Evolutionary conservation across 192 early-diverging fungal genomes (phyloP), one percentile per base, ranked within the genome.

Genomic region (Coemansia sp.): DNA sequence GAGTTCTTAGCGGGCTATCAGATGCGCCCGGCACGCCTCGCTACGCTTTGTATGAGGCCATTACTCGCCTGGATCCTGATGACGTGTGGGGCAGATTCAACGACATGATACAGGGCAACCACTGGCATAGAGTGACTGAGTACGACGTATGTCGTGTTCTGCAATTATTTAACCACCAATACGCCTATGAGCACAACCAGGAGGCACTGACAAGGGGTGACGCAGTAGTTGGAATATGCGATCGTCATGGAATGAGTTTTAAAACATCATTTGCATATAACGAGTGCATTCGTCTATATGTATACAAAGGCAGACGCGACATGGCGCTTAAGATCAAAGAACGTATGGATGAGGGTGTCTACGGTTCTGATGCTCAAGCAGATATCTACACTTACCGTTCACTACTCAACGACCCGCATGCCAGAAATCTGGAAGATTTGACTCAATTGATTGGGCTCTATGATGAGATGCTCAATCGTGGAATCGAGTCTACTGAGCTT

Each of bases 381-480:
- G 64, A 81, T 47, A 55, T 66, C 3, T 62, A 69, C 38, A 81
- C 78, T 0, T 81, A 81, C 31, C 62, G 65, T 8, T 62, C 78
- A 19, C 54, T 81, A 47, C 67, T 81, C 10, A 81, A 65, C 66
- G 69, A 72, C 18, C 60, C 64, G 12, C 56, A 34, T 34, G 51
- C 59, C 7, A 34, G 24, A 6, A 55, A 49, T 14, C 22, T 50
- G 18, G 32, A 64, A 3, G 73, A 81, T 22, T 49, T 81, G 58
- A 50, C 48, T 0, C 63, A 48, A 6, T 49, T 81, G 25, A 60
- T 64, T 14, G 52, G 25, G 18, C 19, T 65, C n/a, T 81, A 72
- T 32, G 73, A 81, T 48, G 78, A 81, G 60, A 81, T 81, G 78
- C 22, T 65, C 24, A 19, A 21, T 3, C 62, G 63, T 22, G 50